These are phyloP conservation scores for Pleurozium schreberi DNA, from an alignment of 225 moss, liverwort and hornwort species.

Conservation along the genomic window DNA sequence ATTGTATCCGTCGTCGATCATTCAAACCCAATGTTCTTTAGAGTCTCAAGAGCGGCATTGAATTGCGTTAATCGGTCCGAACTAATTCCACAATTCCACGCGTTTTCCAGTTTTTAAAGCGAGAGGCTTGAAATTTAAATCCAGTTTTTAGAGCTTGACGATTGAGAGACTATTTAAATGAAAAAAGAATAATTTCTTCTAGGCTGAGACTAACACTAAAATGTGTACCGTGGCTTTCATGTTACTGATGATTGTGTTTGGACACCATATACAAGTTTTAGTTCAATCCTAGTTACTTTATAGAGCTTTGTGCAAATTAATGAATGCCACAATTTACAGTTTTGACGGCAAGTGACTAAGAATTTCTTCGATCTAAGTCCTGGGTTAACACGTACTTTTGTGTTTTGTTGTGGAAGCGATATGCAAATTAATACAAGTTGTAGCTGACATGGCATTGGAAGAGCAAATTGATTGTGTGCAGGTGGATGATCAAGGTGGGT, in stretches of 20 bases:
- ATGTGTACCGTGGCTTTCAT: no score
- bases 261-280: background rate
- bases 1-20: no score
- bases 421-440: no score
- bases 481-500: conserved; percentile 51
- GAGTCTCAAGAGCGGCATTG: no score
- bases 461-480: background rate
- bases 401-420: background rate
- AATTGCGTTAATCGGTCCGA: background rate
- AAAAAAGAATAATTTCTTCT: no score
- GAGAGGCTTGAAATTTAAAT: background rate
- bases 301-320: background rate
- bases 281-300: background rate
- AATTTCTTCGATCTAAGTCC: no score
- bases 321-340: background rate
- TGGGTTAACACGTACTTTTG: no score
- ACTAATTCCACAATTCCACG: background rate
- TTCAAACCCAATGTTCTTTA: background rate
- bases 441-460: background rate
- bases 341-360: background rate
- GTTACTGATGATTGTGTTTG: background rate
- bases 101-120: background rate
- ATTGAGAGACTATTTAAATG: no score
- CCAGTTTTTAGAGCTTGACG: background rate
- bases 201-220: no score